Evolutionary conservation across 345 rosid species (phyloP).

Genomic region (Jatropha curcas): DNA sequence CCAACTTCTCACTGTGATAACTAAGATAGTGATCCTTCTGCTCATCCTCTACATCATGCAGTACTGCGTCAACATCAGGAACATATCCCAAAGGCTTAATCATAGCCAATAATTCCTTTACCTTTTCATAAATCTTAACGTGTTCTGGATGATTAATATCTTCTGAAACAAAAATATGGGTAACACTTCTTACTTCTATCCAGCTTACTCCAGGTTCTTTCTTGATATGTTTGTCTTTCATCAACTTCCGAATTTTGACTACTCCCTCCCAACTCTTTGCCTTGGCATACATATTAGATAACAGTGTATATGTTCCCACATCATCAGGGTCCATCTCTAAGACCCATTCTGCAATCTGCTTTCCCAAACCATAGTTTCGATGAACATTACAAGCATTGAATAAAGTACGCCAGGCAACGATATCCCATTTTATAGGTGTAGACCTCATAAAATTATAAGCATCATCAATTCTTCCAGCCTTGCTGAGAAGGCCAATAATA

Average conservation of each 20-base stretch:
- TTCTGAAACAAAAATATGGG: constrained; percentile 68
- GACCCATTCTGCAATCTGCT: constrained; percentile 48
- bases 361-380: constrained; percentile 56
- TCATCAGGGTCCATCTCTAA: constrained; percentile 59
- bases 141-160: constrained; percentile 65
- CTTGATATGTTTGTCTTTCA: constrained; percentile 60
- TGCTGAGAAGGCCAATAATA: constrained; percentile 68
- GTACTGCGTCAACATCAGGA: constrained; percentile 55
- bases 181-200: constrained; percentile 54
- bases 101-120: constrained; percentile 55
- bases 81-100: constrained; percentile 70
- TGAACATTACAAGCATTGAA: constrained; percentile 71
- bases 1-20: constrained; percentile 86
- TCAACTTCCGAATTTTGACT: constrained; percentile 55
- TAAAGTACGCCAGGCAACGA: constrained; percentile 76
- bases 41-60: constrained; percentile 83
- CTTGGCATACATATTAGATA: constrained; percentile 69
- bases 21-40: constrained; percentile 69
- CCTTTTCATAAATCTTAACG: constrained; percentile 50
- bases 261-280: constrained; percentile 74
- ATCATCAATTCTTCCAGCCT: constrained; percentile 63
- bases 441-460: constrained; percentile 66
- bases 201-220: constrained; percentile 95
- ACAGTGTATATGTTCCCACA: constrained; percentile 58
- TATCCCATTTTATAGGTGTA: constrained; percentile 65